These are phyloP conservation scores for Cutaneotrichosporon sp. DNA, from an alignment of 1,284 basidiomycete genomes.

Conservation along the genomic window DNA sequence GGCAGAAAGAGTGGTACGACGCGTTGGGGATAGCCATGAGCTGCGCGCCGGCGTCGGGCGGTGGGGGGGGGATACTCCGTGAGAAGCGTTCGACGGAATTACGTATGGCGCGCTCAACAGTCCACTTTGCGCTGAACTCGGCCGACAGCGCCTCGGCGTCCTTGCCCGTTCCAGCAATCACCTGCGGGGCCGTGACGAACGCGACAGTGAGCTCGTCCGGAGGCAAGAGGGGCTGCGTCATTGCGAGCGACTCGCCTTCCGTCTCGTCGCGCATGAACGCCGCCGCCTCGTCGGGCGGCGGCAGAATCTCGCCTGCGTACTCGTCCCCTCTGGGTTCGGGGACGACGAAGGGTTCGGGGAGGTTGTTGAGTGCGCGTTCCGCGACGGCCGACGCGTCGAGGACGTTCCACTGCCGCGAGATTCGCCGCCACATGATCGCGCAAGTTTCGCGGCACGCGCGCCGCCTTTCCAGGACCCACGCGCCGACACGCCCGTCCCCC, in stretches of 20 bases:
- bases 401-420: constrained; percentile 69
- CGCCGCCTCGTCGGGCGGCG: constrained; percentile 29
- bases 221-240: constrained; percentile 50
- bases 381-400: constrained; percentile 55
- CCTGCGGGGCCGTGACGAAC: constrained; percentile 53
- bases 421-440: constrained; percentile 59
- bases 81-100: constrained; percentile 49
- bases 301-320: constrained; percentile 18
- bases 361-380: constrained; percentile 52
- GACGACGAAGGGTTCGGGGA: constrained; percentile 41
- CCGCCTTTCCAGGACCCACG: constrained; percentile 49
- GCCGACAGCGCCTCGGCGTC: constrained; percentile 56
- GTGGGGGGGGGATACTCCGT: neutral
- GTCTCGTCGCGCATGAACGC: constrained; percentile 34
- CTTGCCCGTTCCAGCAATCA: constrained; percentile 62
- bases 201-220: constrained; percentile 55
- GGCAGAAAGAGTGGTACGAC: constrained; percentile 69
- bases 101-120: constrained; percentile 64
- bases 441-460: constrained; percentile 62
- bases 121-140: constrained; percentile 61
- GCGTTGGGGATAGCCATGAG: constrained; percentile 84
- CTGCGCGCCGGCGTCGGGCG: neutral
- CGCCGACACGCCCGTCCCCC: constrained; percentile 22
- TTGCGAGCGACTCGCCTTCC: constrained; percentile 33
- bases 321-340: constrained; percentile 21